Evolutionary conservation across 257 asterid genomes (phyloP), one percentile per base, ranked within the genome.

Genomic region (Haberlea rhodopensis): DNA sequence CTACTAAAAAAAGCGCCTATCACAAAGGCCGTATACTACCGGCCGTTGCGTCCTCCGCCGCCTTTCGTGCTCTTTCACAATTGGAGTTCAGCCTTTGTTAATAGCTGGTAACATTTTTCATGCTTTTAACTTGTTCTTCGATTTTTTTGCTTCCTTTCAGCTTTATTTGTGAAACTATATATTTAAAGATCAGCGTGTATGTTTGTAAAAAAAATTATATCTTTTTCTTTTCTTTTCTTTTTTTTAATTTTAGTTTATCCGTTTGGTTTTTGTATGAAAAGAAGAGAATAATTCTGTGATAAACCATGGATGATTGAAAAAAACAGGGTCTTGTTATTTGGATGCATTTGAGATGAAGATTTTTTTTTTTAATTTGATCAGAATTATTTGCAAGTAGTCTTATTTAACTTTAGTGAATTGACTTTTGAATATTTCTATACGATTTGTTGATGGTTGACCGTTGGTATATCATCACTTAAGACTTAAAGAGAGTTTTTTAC

Each of bases 11-110:
- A 28, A 20, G 52, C 40, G 20, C n/a, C n/a, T n/a, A n/a, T n/a
- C n/a, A n/a, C n/a, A 21, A 6, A 66, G 23, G 68, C 65, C 58
- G 65, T 32, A 55, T 5, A 1, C 56, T 43, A n/a, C 10, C 53
- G 53, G 59, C 78, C 74, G 71, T 71, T 52, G 66, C 18, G n/a
- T 27, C 43, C 22, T 54, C 58, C 40, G 18, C 55, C 43, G 21
- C 11, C 49, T 52, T 21, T 21, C 5, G 48, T 6, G 48, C 22
- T 27, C 40, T 34, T 61, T 40, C 43, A 15, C 18, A 2, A 18
- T 32, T 37, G 49, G 74, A 62, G 28, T 19, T 19, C 32, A 25
- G 10, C 54, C 15, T 21, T 16, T 53, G 3, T 20, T 66, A 8
- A 13, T 1, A 32, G 18, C 19, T 25, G 62, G 53, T 60, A 55